Evolutionary conservation across 495 filamentous ascomycete genomes (phyloP), one percentile per base, ranked within the genome.

Genomic region (Talaromyces wortmannii): DNA sequence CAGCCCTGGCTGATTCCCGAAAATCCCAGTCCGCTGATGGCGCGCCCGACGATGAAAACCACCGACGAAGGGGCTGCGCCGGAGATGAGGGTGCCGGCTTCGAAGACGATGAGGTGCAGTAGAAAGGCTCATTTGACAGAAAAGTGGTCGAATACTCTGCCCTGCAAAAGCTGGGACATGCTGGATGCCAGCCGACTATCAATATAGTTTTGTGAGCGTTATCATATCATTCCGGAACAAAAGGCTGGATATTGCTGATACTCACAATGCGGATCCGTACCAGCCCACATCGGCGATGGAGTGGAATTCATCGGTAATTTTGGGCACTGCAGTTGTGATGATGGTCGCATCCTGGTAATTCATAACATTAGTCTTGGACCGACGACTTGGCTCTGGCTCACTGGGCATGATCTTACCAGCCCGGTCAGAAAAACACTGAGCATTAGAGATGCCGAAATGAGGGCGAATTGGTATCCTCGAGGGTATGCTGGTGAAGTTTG

Each of bases 31-130:
- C 69, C 69, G 12, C 61, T 50, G 46, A 95, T 74, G 13, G 88
- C 88, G 18, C 91, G 81, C 5, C 90, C 91, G 55, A 90, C 65
- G 59, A 95, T 92, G 31, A 95, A 75, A 23, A 81, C 81, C 2
- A 76, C 68, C 6, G 86, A 90, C 33, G 69, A 85, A 0, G 86
- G 83, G 3, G 91, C 85, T 0, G 81, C 81, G 45, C 80, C 90
- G 65, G 89, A 94, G 49, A 95, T 70, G 31, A 85, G 66, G 43
- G 82, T 86, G 15, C 65, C 64, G 29, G 88, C 89, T 57, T 92
- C 90, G 66, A 95, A 95, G 23, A 64, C 42, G 13, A 61, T 42
- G n/a, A 67, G 33, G 5, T 54, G 57, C 6, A 56, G 10, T 2
- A 64, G 32, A 49, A 55, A 68, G 2, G 46, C 43, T 15, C 53